phyloP scores from a whole-genome alignment of 1,284 basidiomycete genomes.

The Puccinia triticina region DNA sequence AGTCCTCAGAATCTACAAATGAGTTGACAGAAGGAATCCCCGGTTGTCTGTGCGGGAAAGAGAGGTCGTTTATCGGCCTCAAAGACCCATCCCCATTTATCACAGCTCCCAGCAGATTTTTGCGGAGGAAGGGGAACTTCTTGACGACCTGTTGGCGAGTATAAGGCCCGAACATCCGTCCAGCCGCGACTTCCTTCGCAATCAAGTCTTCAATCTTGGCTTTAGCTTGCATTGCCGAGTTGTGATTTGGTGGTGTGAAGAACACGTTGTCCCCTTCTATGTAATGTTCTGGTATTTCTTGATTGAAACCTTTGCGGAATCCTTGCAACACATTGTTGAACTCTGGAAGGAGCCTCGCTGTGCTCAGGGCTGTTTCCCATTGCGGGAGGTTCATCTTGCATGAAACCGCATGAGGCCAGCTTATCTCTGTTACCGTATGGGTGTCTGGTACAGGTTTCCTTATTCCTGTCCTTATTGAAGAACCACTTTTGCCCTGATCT shows the following conservation, averaged over 20 bases:
- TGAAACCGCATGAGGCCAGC: no score
- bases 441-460: no score
- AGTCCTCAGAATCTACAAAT: background rate
- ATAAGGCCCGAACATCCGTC: conserved; percentile 4
- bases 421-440: no score
- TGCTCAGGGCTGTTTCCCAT: background rate
- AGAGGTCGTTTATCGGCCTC: conserved; percentile 31
- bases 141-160: background rate
- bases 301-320: background rate
- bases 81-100: background rate
- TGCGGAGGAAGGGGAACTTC: background rate
- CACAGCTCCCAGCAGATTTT: conserved; percentile 1
- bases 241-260: background rate
- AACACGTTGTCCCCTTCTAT: background rate
- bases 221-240: background rate
- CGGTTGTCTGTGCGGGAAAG: background rate
- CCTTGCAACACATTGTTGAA: background rate
- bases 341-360: background rate
- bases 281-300: background rate
- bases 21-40: background rate
- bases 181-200: background rate
- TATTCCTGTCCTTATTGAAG: no score
- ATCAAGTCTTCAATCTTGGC: background rate
- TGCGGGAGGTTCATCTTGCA: no score
- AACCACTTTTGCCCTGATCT: no score